A percentile compares a stretch with the other conserved stretches of the same genome.
Evolutionary conservation across 2,329 filamentous ascomycete species (phyloP).

Genomic region (Beauveria varroae): DNA sequence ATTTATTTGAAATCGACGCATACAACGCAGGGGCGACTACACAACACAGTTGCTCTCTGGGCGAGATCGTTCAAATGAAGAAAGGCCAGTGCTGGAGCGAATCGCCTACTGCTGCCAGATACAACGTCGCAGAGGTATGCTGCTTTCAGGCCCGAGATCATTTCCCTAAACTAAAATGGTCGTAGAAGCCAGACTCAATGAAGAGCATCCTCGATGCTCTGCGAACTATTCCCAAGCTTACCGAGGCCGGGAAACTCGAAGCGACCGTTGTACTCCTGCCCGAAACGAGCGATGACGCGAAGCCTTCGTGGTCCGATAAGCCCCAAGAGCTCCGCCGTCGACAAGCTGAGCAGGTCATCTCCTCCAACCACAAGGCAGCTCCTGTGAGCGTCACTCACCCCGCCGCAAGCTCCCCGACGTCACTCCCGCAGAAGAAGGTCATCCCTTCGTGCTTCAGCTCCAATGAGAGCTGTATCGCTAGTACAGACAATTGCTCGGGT

Average conservation of each 20-base stretch:
- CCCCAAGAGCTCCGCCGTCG: slow-evolving; percentile 40
- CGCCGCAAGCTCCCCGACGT: slow-evolving; percentile 23
- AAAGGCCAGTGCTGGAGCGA: slow-evolving; percentile 38
- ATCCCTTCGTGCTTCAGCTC: slow-evolving; percentile 71
- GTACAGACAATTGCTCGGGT: slow-evolving; percentile 72
- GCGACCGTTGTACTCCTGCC: slow-evolving; percentile 50
- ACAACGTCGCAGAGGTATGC: slow-evolving; percentile 36
- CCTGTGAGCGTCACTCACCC: slow-evolving; percentile 18
- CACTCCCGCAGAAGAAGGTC: slow-evolving; percentile 28
- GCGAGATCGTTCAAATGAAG: slow-evolving; percentile 34
- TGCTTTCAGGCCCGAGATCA: background rate
- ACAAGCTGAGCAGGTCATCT: slow-evolving; percentile 40
- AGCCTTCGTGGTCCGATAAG: slow-evolving; percentile 33
- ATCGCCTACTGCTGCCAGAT: slow-evolving; percentile 34
- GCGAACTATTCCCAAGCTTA: slow-evolving; percentile 36
- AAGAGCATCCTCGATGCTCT: slow-evolving; percentile 34
- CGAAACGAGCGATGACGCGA: slow-evolving; percentile 31
- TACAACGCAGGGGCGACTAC: slow-evolving; percentile 30
- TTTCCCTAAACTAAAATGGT: slow-evolving; percentile 16
- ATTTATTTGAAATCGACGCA: slow-evolving; percentile 35
- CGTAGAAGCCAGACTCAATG: slow-evolving; percentile 26
- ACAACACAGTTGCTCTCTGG: slow-evolving; percentile 29
- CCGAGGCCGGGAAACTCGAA: slow-evolving; percentile 44
- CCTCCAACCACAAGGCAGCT: slow-evolving; percentile 24
- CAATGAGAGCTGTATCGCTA: slow-evolving; percentile 56